Conservation (phyloP, 768 basidiomycete genomes). For the Trametopsis cervina region DNA sequence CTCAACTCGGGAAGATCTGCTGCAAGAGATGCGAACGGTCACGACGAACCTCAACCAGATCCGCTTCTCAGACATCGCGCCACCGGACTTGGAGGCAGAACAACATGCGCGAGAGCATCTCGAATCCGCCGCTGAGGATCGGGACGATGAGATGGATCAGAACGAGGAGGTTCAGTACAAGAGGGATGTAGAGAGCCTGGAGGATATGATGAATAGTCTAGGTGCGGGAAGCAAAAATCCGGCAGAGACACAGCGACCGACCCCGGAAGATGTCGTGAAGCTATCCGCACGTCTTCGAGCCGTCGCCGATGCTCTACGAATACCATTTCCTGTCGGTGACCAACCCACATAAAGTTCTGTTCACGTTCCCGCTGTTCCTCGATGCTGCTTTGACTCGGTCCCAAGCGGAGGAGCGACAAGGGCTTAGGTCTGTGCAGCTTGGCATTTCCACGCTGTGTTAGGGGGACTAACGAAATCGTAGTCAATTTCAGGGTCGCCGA, state of each 20-base stretch:
- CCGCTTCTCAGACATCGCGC: conserved; percentile 65
- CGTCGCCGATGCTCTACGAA: conserved; percentile 9
- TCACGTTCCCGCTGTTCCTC: too few relatives aligned
- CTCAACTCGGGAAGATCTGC: conserved; percentile 13
- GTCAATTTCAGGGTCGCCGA: too few relatives aligned
- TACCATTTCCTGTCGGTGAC: conserved; percentile 15
- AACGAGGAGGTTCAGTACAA: conserved; percentile 39
- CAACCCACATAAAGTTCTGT: too few relatives aligned
- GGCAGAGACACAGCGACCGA: conserved; percentile 11
- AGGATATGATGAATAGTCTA: conserved; percentile 47
- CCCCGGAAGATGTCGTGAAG: conserved; percentile 16
- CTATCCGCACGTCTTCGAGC: conserved; percentile 14
- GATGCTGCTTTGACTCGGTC: too few relatives aligned
- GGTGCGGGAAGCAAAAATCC: conserved; percentile 22
- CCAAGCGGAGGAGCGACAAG: too few relatives aligned
- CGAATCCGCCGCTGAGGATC: conserved; percentile 24
- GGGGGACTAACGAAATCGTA: too few relatives aligned
- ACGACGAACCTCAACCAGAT: conserved; percentile 48
- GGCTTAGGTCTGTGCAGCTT: too few relatives aligned
- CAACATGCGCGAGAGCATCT: conserved; percentile 67
- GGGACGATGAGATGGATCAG: too few relatives aligned
- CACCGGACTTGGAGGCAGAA: conserved; percentile 72
- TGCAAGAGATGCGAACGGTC: conserved; percentile 47
- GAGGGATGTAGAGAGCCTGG: conserved; percentile 44
- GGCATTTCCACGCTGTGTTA: too few relatives aligned